Conservation (phyloP, 2,329 filamentous ascomycete genomes). For the Colletotrichum tofieldiae region DNA sequence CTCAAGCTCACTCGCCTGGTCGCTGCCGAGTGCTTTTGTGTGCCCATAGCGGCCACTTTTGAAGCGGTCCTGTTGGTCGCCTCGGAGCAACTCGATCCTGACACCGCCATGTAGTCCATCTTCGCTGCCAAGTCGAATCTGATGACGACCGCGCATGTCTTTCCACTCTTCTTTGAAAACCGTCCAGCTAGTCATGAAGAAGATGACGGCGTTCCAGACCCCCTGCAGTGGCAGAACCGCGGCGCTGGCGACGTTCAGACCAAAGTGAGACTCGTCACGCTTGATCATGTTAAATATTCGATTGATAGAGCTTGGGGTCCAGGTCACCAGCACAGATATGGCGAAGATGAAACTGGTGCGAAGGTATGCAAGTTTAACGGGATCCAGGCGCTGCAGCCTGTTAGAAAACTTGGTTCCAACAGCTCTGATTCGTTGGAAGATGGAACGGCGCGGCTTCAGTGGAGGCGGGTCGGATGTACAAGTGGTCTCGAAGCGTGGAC, state of each 20-base stretch:
- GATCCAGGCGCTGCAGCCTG: slow-evolving; percentile 63
- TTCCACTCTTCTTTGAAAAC: slow-evolving; percentile 56
- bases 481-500: slow-evolving; percentile 47
- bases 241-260: slow-evolving; percentile 78
- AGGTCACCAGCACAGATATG: slow-evolving; percentile 73
- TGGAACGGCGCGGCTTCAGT: slow-evolving; percentile 26
- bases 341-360: slow-evolving; percentile 75
- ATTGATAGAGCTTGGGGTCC: slow-evolving; percentile 80
- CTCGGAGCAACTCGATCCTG: slow-evolving; percentile 19
- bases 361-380: slow-evolving; percentile 73
- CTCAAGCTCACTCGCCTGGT: slow-evolving; percentile 42
- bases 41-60: slow-evolving; percentile 17
- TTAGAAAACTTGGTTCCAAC: slow-evolving; percentile 32
- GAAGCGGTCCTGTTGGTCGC: slow-evolving; percentile 18
- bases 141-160: slow-evolving; percentile 14
- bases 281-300: slow-evolving; percentile 78
- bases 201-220: slow-evolving; percentile 86
- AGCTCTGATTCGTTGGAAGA: slow-evolving; percentile 39
- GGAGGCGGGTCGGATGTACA: slow-evolving; percentile 45
- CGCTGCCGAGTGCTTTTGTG: slow-evolving; percentile 36
- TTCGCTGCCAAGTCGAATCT: slow-evolving; percentile 32
- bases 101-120: slow-evolving; percentile 17
- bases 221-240: slow-evolving; percentile 84
- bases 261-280: slow-evolving; percentile 69
- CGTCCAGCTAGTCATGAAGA: slow-evolving; percentile 75